phyloP scores from a whole-genome alignment of 305 asterid species.

The Solanum hybrid region DNA sequence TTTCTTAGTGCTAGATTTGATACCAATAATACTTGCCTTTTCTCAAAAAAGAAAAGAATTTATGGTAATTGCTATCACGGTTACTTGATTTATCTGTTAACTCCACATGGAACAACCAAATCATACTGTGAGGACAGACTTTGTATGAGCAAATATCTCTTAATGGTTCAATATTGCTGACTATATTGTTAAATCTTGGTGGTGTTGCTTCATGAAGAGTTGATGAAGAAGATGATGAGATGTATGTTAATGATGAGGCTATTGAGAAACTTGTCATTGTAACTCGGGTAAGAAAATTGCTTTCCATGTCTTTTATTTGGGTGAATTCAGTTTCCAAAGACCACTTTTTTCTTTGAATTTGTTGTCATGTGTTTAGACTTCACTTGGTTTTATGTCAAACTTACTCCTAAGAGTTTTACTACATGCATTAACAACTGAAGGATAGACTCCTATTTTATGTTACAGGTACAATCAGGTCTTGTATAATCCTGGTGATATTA shows the following conservation, averaged over 20 bases:
- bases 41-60: neutral
- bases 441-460: neutral
- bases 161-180: neutral
- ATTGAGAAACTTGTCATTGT: conserved; percentile 83
- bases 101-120: neutral
- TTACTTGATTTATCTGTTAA: neutral
- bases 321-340: neutral
- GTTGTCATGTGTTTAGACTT: neutral
- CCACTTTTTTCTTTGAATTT: neutral
- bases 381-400: neutral
- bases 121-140: neutral
- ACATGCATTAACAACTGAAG: neutral
- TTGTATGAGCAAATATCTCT: neutral
- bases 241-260: conserved; percentile 42
- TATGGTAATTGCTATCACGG: neutral
- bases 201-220: conserved; percentile 32
- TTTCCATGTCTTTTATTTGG: neutral
- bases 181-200: conserved; percentile 6
- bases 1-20: neutral
- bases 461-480: neutral
- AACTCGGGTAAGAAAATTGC: conserved; percentile 54
- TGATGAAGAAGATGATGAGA: conserved; percentile 67
- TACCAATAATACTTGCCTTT: neutral
- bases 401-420: neutral
- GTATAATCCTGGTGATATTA: neutral